A percentile compares a stretch with the other conserved stretches of the same genome.
Conservation (phyloP, 768 basidiomycete species). For the Tylopilus rubrobrunneus region DNA sequence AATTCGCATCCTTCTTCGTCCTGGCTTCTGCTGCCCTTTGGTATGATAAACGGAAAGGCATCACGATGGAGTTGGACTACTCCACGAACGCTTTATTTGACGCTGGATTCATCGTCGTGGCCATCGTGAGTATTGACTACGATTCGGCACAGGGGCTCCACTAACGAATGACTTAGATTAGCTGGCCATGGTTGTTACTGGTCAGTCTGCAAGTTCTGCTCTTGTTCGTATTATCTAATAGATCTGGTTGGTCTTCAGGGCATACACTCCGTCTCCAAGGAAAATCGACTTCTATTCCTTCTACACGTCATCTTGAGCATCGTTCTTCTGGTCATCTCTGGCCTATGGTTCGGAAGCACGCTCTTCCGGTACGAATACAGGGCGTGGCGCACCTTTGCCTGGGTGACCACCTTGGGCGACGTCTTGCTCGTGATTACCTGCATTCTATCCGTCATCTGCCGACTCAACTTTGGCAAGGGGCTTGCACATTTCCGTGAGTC, state of each 20-base stretch:
- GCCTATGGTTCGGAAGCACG: slow-evolving; percentile 41
- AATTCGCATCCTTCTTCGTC: slow-evolving; percentile 48
- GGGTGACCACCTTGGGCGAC: slow-evolving; percentile 39
- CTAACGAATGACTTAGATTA: slow-evolving; percentile 26
- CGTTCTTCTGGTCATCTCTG: slow-evolving; percentile 36
- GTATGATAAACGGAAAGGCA: slow-evolving; percentile 44
- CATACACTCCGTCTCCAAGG: slow-evolving; percentile 44
- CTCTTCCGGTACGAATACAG: slow-evolving; percentile 34
- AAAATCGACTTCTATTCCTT: slow-evolving; percentile 37
- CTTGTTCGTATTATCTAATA: not conserved
- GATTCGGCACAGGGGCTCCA: too few relatives aligned
- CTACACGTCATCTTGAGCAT: slow-evolving; percentile 38
- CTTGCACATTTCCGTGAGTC: slow-evolving; percentile 49
- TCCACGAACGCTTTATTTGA: slow-evolving; percentile 35
- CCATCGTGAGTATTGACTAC: slow-evolving; percentile 34
- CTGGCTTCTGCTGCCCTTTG: slow-evolving; percentile 45
- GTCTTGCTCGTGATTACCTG: slow-evolving; percentile 39
- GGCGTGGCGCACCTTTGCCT: slow-evolving; percentile 42
- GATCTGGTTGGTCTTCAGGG: slow-evolving; percentile 34
- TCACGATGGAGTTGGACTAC: slow-evolving; percentile 31
- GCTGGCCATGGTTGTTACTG: slow-evolving; percentile 45
- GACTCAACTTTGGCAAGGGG: slow-evolving; percentile 52
- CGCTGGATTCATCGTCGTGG: slow-evolving; percentile 38
- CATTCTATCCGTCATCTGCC: slow-evolving; percentile 45
- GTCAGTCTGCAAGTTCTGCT: slow-evolving; percentile 28